phyloP scores from a whole-genome alignment of 371 early-diverging fungal genomes.

The Rhizopus microsporus region DNA sequence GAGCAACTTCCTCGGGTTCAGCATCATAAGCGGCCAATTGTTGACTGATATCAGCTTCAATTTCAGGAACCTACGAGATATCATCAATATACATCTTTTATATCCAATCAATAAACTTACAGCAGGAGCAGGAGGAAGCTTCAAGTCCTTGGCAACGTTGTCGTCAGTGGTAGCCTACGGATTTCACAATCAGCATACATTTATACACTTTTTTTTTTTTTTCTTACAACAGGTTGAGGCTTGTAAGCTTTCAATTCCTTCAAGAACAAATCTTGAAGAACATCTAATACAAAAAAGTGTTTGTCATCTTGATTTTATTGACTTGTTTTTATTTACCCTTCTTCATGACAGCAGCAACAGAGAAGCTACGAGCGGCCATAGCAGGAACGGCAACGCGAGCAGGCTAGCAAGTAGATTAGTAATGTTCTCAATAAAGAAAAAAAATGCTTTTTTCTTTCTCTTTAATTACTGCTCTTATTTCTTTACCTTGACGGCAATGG shows the following conservation, averaged over 20 bases:
- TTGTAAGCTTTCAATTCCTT: conserved; percentile 59
- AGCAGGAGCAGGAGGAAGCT: conserved; percentile 52
- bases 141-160: conserved; percentile 48
- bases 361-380: conserved; percentile 48
- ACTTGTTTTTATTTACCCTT: conserved; percentile 43
- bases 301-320: neutral
- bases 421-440: conserved; percentile 14
- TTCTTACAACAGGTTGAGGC: conserved; percentile 51
- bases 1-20: conserved; percentile 46
- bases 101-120: conserved; percentile 23
- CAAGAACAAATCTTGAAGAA: conserved; percentile 51
- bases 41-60: conserved; percentile 46
- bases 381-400: conserved; percentile 28
- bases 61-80: conserved; percentile 38
- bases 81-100: neutral
- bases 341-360: conserved; percentile 43
- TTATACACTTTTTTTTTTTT: neutral
- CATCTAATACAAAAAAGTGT: conserved; percentile 28
- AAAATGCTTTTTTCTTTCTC: neutral
- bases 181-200: neutral
- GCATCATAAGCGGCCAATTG: conserved; percentile 52
- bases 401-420: conserved; percentile 23
- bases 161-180: conserved; percentile 45
- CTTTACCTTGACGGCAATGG: conserved; percentile 46
- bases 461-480: neutral